phyloP scores from a whole-genome alignment of 1,284 basidiomycete genomes.

The Puccinia horiana region DNA sequence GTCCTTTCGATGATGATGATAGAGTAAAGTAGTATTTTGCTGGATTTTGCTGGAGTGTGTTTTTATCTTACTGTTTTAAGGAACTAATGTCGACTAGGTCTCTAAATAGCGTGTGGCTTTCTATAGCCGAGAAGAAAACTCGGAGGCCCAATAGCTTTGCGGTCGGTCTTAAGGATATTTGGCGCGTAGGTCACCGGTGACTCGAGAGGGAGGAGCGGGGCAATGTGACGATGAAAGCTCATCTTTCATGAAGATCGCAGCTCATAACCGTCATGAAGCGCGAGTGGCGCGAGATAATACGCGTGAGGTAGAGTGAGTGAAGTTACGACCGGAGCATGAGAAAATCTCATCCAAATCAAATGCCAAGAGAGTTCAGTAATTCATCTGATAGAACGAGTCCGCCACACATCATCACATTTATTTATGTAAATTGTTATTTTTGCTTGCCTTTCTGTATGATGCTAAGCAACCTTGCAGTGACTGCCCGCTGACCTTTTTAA shows the following conservation, averaged over 20 bases:
- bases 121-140: too few relatives aligned
- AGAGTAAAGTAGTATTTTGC: not conserved
- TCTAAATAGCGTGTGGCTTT: too few relatives aligned
- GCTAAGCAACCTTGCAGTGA: not conserved
- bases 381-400: too few relatives aligned
- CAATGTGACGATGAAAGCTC: not conserved
- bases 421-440: not conserved
- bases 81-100: too few relatives aligned
- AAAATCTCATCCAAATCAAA: not conserved
- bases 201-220: too few relatives aligned
- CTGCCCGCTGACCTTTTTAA: not conserved
- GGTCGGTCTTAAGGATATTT: too few relatives aligned
- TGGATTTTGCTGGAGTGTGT: not conserved
- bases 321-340: constrained; percentile 3
- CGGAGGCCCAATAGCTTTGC: too few relatives aligned
- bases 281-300: constrained; percentile 3
- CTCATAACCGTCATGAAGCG: not conserved
- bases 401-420: not conserved
- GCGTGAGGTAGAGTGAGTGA: not conserved
- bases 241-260: not conserved
- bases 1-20: not conserved
- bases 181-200: too few relatives aligned
- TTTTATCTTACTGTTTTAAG: too few relatives aligned
- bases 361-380: constrained; percentile 4
- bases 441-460: constrained; percentile 10